A percentile compares a stretch with the other conserved stretches of the same genome.
These are phyloP conservation scores for Solanum okadae DNA, from an alignment of 257 asterid species.

Conservation along the genomic window DNA sequence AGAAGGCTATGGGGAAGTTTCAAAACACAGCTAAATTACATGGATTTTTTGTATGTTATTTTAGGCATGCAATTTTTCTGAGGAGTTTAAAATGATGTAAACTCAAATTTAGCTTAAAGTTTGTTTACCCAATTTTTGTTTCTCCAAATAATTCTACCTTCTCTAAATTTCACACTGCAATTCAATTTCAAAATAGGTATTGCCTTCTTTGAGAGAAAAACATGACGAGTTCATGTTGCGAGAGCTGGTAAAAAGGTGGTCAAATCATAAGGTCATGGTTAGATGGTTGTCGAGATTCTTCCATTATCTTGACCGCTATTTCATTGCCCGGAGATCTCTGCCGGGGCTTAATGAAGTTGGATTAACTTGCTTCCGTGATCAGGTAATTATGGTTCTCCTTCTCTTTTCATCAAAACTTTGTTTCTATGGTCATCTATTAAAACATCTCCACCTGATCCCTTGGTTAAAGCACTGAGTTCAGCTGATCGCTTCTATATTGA, in stretches of 20 bases:
- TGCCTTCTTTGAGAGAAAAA: conserved; percentile 79
- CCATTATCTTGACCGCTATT: conserved; percentile 89
- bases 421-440: background rate
- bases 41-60: background rate
- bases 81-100: background rate
- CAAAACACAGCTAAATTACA: background rate
- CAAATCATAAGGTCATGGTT: conserved; percentile 92
- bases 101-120: background rate
- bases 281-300: conserved; percentile 97
- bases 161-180: background rate
- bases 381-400: conserved; percentile 35
- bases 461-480: background rate
- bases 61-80: background rate
- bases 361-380: conserved; percentile 81
- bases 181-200: conserved; percentile 27
- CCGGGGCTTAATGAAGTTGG: conserved; percentile 93
- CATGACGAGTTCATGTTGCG: conserved; percentile 94
- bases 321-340: conserved; percentile 93
- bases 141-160: background rate
- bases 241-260: conserved; percentile 94
- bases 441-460: background rate
- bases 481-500: background rate
- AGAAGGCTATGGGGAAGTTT: background rate
- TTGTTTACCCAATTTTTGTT: background rate
- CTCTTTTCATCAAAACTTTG: background rate